phyloP scores from a whole-genome alignment of 2,329 filamentous ascomycete genomes.

The Cladophialophora exuberans region DNA sequence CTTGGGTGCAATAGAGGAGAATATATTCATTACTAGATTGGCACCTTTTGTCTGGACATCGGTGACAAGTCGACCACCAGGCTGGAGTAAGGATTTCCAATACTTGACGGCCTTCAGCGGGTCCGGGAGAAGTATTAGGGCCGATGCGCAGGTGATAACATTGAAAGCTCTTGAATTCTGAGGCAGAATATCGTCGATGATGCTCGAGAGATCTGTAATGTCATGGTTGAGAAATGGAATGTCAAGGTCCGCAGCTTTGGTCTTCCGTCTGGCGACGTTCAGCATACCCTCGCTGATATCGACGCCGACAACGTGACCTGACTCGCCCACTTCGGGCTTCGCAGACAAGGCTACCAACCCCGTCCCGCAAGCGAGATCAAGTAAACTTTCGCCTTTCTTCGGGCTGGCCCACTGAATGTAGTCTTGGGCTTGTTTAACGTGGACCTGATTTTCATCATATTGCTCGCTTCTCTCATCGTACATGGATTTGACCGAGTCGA shows the following conservation, averaged over 20 bases:
- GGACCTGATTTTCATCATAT: slow-evolving; percentile 23
- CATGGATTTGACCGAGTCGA: slow-evolving; percentile 18
- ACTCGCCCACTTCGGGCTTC: slow-evolving; percentile 41
- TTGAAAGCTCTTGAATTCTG: slow-evolving; percentile 12
- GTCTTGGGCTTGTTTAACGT: slow-evolving; percentile 20
- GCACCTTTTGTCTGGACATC: slow-evolving; percentile 26
- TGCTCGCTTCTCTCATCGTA: slow-evolving; percentile 24
- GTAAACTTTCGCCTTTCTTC: slow-evolving; percentile 43
- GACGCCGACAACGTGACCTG: slow-evolving; percentile 45
- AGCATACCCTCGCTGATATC: slow-evolving; percentile 50
- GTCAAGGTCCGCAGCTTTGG: slow-evolving; percentile 3
- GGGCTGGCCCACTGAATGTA: slow-evolving; percentile 19
- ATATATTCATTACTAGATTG: slow-evolving; percentile 25
- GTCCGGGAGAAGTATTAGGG: slow-evolving; percentile 21
- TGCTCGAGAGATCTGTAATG: slow-evolving; percentile 11
- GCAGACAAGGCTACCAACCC: slow-evolving; percentile 47
- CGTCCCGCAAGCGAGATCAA: slow-evolving; percentile 53
- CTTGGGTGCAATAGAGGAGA: slow-evolving; percentile 10
- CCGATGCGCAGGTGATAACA: slow-evolving; percentile 28
- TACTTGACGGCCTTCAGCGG: slow-evolving; percentile 16
- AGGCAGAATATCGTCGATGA: slow-evolving; percentile 1
- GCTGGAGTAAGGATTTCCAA: slow-evolving; percentile 20
- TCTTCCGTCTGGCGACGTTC: slow-evolving; percentile 36
- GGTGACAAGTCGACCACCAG: slow-evolving; percentile 23
- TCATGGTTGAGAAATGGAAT: slow-evolving; percentile 20